A percentile compares a stretch with the other conserved stretches of the same genome.
Conservation (phyloP, 768 basidiomycete species). For the Collybiopsis confluens region DNA sequence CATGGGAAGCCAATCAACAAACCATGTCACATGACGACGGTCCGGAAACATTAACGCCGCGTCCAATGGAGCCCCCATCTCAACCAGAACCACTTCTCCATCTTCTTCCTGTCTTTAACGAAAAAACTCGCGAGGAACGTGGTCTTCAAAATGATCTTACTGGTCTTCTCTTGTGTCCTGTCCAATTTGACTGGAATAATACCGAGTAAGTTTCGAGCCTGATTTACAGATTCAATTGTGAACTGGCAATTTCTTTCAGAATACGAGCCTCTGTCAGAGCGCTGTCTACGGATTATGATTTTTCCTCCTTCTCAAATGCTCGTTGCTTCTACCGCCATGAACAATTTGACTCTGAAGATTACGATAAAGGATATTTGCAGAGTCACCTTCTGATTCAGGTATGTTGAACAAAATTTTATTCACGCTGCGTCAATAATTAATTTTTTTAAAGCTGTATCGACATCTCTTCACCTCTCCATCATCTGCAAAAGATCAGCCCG, state of each 20-base stretch:
- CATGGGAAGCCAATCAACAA: no score
- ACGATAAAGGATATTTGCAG: neutral
- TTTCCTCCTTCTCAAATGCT: neutral
- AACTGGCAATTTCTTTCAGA: neutral
- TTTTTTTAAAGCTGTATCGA: neutral
- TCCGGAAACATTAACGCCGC: no score
- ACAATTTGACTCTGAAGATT: neutral
- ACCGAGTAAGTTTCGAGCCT: constrained; percentile 1
- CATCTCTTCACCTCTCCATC: neutral
- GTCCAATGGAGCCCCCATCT: neutral
- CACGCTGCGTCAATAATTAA: no score
- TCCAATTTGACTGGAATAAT: constrained; percentile 16
- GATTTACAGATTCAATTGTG: no score
- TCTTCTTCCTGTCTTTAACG: constrained; percentile 2
- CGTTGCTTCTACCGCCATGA: neutral
- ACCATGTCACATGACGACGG: no score
- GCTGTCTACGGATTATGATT: neutral
- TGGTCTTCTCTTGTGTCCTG: constrained; percentile 16
- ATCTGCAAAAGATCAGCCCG: neutral
- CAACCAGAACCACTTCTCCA: neutral
- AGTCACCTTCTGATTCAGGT: neutral
- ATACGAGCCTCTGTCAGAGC: neutral
- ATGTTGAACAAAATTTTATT: no score
- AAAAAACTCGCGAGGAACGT: neutral
- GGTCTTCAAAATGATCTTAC: constrained; percentile 17